phyloP scores from a whole-genome alignment of 176 grass and related monocot genomes.

The Hsuehochloa calcarea region DNA sequence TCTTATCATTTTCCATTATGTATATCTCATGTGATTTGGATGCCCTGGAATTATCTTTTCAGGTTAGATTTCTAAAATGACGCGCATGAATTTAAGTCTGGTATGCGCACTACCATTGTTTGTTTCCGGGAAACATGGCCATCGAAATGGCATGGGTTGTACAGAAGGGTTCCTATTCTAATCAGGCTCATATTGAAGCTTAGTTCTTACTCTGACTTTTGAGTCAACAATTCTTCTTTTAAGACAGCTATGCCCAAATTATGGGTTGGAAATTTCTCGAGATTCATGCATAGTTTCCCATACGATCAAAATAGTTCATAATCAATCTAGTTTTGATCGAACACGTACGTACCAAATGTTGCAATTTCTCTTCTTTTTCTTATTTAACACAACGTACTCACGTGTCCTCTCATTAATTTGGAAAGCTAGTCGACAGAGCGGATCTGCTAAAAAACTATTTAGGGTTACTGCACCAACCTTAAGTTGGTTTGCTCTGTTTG shows the following conservation, averaged over 20 bases:
- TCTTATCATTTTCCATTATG: background rate
- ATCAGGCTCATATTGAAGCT: background rate
- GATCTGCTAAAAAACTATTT: background rate
- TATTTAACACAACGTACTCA: background rate
- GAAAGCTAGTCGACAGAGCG: background rate
- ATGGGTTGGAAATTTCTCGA: background rate
- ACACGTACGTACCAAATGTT: background rate
- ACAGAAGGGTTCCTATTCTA: background rate
- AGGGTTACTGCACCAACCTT: background rate
- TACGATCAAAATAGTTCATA: background rate
- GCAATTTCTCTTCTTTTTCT: background rate
- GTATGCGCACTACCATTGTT: background rate
- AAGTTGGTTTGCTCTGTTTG: background rate
- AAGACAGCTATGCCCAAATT: background rate
- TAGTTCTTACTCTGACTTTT: background rate
- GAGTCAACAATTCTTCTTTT: background rate
- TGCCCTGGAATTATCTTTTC: background rate
- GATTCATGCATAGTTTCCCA: background rate
- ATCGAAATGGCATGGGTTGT: slow-evolving; percentile 8
- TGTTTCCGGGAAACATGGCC: slow-evolving; percentile 23
- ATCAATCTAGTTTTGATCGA: background rate
- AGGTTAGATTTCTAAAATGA: background rate
- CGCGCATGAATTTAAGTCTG: background rate
- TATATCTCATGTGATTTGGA: slow-evolving; percentile 8
- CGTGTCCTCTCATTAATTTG: background rate